Conservation (phyloP, 306 rosid species). For the Citrullus mucosospermus region DNA sequence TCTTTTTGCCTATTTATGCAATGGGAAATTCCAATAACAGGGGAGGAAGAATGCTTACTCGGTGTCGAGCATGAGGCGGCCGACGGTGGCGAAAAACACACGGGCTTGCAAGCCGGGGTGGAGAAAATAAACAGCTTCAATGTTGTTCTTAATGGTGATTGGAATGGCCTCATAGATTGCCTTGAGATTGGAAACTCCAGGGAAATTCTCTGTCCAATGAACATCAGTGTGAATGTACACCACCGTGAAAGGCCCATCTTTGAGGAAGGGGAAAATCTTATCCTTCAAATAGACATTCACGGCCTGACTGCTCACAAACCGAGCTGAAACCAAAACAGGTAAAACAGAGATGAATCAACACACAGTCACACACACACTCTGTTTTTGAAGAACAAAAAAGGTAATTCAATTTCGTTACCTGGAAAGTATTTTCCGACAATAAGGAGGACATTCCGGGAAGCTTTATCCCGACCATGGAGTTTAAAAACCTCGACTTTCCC, state of each 20-base stretch:
- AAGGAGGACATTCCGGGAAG: not conserved
- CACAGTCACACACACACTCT: not conserved
- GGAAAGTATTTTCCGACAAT: constrained; percentile 6
- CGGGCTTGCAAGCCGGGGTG: constrained; percentile 5
- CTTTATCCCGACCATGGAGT: constrained; percentile 6
- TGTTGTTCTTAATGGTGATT: not conserved
- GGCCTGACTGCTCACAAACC: not conserved
- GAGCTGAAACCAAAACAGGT: not conserved
- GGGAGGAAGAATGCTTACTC: not conserved
- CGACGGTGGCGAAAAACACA: constrained; percentile 2
- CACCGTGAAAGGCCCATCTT: constrained; percentile 1
- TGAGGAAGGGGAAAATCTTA: not conserved
- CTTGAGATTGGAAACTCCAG: not conserved
- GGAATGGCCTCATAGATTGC: constrained; percentile 4
- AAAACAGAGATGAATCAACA: not conserved
- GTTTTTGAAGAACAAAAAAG: not conserved
- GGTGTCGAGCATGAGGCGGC: not conserved
- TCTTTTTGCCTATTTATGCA: not conserved
- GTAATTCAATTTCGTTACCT: not conserved
- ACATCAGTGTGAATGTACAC: constrained; percentile 9
- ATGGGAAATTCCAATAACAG: not conserved
- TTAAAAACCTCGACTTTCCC: constrained; percentile 1
- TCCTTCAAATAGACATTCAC: not conserved
- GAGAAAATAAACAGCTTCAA: constrained; percentile 1
- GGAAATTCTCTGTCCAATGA: constrained; percentile 2